These are phyloP conservation scores for Myxozyma vanderwaltii DNA, from an alignment of 805 yeast genomes.

Conservation along the genomic window DNA sequence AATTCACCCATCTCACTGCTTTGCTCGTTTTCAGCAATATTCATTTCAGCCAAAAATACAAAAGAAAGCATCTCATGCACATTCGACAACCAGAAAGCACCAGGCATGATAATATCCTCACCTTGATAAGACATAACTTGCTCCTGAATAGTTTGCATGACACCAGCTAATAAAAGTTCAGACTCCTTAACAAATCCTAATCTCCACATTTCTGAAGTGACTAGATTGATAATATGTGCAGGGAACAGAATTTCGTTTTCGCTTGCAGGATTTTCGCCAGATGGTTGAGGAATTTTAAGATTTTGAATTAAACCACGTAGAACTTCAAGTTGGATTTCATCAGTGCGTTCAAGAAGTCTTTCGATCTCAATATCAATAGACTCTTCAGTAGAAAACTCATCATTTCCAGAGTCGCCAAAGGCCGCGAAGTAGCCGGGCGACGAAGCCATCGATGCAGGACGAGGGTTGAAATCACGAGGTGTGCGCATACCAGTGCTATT, in stretches of 20 bases:
- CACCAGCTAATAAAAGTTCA: constrained; percentile 88
- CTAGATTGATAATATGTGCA: constrained; percentile 88
- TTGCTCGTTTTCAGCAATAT: constrained; percentile 82
- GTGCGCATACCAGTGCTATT: constrained; percentile 5
- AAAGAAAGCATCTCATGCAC: constrained; percentile 94
- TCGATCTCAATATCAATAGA: constrained; percentile 42
- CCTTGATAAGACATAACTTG: constrained; percentile 79
- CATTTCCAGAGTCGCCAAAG: constrained; percentile 25
- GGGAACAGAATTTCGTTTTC: constrained; percentile 94
- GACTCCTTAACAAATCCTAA: constrained; percentile 89
- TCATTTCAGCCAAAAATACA: constrained; percentile 88
- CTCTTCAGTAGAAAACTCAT: constrained; percentile 32
- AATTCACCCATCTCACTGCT: constrained; percentile 82
- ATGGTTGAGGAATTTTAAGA: constrained; percentile 80
- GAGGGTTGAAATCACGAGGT: constrained; percentile 36
- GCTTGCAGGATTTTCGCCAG: constrained; percentile 78
- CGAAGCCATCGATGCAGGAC: constrained; percentile 34
- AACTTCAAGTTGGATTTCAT: constrained; percentile 70
- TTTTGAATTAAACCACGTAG: constrained; percentile 84
- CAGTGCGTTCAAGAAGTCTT: constrained; percentile 41
- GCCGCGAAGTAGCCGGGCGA: constrained; percentile 32
- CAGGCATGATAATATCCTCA: constrained; percentile 84
- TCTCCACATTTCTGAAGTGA: constrained; percentile 97
- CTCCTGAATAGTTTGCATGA: constrained; percentile 80
- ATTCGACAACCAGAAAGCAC: constrained; percentile 97